These are phyloP conservation scores for Alectoria sarmentosa DNA, from an alignment of 495 filamentous ascomycete species.

Conservation along the genomic window DNA sequence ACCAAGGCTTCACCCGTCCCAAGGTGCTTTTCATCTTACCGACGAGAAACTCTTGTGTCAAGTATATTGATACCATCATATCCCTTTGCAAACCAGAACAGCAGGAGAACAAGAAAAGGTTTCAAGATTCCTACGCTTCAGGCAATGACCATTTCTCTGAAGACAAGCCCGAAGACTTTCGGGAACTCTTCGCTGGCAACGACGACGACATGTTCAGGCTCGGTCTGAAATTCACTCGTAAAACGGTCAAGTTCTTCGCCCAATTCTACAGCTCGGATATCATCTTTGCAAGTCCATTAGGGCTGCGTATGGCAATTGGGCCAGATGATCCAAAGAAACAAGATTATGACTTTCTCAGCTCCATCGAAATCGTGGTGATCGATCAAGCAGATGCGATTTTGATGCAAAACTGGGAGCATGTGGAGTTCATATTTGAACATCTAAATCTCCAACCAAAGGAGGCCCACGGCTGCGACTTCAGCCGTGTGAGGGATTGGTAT, in stretches of 20 bases:
- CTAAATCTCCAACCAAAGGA: constrained; percentile 87
- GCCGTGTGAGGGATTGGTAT: constrained; percentile 84
- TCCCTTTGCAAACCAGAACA: constrained; percentile 72
- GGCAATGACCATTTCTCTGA: constrained; percentile 51
- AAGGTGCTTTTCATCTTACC: constrained; percentile 87
- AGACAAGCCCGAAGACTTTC: constrained; percentile 80
- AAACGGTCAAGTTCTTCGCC: constrained; percentile 89
- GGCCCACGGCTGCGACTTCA: constrained; percentile 90
- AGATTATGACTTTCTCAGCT: constrained; percentile 88
- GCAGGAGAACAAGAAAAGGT: constrained; percentile 91
- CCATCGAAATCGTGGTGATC: constrained; percentile 80
- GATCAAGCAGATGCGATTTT: constrained; percentile 90
- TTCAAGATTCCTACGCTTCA: constrained; percentile 68
- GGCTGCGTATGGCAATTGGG: constrained; percentile 82
- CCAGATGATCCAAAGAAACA: constrained; percentile 65
- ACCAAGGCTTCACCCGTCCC: constrained; percentile 93
- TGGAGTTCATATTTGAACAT: constrained; percentile 83
- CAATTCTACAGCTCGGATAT: constrained; percentile 96
- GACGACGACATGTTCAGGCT: constrained; percentile 95
- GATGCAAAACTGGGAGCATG: constrained; percentile 98
- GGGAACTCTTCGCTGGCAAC: constrained; percentile 85
- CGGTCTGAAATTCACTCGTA: constrained; percentile 90
- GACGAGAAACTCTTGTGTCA: constrained; percentile 75
- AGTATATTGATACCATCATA: constrained; percentile 66
- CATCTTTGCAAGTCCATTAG: constrained; percentile 82